A percentile compares a stretch with the other conserved stretches of the same genome.
Conservation (phyloP, 2,329 filamentous ascomycete species). For the Ilyonectria robusta region DNA sequence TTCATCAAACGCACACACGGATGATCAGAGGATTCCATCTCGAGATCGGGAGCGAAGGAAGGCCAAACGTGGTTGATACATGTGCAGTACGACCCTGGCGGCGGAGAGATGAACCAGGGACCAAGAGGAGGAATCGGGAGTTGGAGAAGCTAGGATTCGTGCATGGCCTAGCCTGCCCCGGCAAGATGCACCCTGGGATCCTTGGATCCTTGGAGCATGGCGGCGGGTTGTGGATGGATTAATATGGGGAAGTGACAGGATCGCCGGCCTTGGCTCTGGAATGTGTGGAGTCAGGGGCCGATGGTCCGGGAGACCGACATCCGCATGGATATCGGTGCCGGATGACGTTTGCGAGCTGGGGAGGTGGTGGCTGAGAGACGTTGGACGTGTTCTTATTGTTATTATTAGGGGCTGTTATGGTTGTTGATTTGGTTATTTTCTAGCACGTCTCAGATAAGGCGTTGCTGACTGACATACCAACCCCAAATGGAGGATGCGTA, state of each 20-base stretch:
- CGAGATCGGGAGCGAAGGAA: not conserved
- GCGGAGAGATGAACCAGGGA: not conserved
- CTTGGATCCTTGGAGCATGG: not conserved
- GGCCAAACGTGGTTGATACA: not conserved
- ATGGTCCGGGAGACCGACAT: conserved; percentile 34
- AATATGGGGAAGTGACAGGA: conserved; percentile 9
- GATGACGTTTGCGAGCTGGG: not conserved
- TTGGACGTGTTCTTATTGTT: not conserved
- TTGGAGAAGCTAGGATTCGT: not conserved
- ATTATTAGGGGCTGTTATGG: not conserved
- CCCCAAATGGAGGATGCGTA: not conserved
- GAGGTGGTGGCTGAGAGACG: not conserved
- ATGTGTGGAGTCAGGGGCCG: conserved; percentile 30
- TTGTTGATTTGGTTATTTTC: not conserved
- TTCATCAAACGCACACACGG: conserved; percentile 13
- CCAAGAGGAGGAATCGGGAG: not conserved
- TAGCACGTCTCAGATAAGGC: not conserved
- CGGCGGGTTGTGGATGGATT: conserved; percentile 1
- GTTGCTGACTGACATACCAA: not conserved
- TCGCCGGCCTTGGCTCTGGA: conserved; percentile 13
- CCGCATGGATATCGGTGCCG: conserved; percentile 35
- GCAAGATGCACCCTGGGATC: not conserved
- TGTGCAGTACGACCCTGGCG: not conserved
- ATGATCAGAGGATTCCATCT: not conserved
- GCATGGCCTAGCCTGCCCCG: not conserved